These are phyloP conservation scores for Bolboschoenus planiculmis DNA, from an alignment of 176 grass and related monocot species.

Conservation along the genomic window DNA sequence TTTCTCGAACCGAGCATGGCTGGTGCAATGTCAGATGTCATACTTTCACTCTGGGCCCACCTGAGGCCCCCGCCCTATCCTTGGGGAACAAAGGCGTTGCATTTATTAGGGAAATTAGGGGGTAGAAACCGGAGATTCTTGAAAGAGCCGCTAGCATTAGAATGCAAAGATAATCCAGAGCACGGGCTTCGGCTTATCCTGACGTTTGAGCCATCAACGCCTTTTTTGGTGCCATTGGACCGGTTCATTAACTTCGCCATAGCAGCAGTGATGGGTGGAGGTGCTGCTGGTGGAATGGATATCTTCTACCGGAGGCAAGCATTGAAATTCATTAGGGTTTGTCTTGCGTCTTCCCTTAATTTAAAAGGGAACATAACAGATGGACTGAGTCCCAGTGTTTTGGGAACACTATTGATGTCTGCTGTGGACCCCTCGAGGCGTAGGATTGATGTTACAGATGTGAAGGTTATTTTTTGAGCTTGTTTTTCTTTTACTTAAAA, in stretches of 20 bases:
- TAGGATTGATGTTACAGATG: constrained; percentile 69
- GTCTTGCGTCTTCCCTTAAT: constrained; percentile 75
- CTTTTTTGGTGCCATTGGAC: constrained; percentile 94
- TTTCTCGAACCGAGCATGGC: constrained; percentile 99
- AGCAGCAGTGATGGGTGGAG: constrained; percentile 74
- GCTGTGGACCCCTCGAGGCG: constrained; percentile 80
- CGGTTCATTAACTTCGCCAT: constrained; percentile 87
- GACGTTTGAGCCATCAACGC: constrained; percentile 95
- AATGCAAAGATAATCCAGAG: constrained; percentile 98
- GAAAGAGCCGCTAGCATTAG: constrained; percentile 73
- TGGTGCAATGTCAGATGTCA: constrained; percentile 95
- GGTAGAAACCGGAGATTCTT: constrained; percentile 92
- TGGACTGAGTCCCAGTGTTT: constrained; percentile 57
- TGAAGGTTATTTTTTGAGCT: constrained; percentile 55
- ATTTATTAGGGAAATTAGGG: constrained; percentile 90
- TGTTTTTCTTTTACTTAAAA: neutral
- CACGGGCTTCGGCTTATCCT: constrained; percentile 94
- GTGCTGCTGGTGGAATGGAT: constrained; percentile 49
- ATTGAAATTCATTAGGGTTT: constrained; percentile 82
- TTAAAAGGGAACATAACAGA: constrained; percentile 83
- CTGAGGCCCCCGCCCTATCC: constrained; percentile 79
- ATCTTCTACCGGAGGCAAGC: constrained; percentile 90
- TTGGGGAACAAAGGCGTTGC: constrained; percentile 88
- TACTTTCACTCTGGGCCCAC: constrained; percentile 97
- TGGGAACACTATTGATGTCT: constrained; percentile 76